These are phyloP conservation scores for Friedmanniomyces endolithicus DNA, from an alignment of 495 filamentous ascomycete genomes.

Conservation along the genomic window DNA sequence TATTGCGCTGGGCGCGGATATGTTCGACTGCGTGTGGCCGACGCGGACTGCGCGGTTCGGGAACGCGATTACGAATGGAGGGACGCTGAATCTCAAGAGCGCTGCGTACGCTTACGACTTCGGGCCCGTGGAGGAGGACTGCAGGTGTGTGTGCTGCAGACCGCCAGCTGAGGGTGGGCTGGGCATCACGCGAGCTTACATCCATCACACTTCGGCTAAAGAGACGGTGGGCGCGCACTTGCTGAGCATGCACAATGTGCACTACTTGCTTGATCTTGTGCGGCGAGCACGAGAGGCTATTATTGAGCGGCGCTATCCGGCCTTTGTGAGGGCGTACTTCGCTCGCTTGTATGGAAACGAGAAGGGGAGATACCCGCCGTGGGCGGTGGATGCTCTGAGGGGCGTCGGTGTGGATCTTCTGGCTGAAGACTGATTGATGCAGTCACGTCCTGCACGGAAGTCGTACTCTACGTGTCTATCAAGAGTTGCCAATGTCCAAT, in stretches of 20 bases:
- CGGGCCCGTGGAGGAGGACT: conserved; percentile 66
- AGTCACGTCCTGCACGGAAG: too few relatives aligned
- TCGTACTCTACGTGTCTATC: neutral
- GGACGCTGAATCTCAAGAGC: conserved; percentile 71
- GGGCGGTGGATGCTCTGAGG: conserved; percentile 73
- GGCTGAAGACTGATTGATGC: conserved; percentile 1
- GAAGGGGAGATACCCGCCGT: conserved; percentile 55
- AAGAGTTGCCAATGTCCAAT: too few relatives aligned
- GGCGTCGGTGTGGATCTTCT: conserved; percentile 73
- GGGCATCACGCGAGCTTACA: conserved; percentile 76
- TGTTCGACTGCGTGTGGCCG: conserved; percentile 99
- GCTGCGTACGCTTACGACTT: conserved; percentile 68
- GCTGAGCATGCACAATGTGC: conserved; percentile 89
- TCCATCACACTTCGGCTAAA: conserved; percentile 83
- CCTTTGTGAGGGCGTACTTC: conserved; percentile 70
- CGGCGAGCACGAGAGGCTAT: conserved; percentile 60
- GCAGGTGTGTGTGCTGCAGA: conserved; percentile 66
- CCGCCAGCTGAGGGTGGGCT: conserved; percentile 56
- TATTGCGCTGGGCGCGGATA: conserved; percentile 86
- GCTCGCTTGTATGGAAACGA: conserved; percentile 53
- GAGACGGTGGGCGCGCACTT: conserved; percentile 94
- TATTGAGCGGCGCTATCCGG: conserved; percentile 67
- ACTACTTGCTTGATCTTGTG: conserved; percentile 80
- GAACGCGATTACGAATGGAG: conserved; percentile 72
- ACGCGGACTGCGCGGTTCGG: conserved; percentile 92